phyloP scores from a whole-genome alignment of 1,284 basidiomycete species.

The Leccinum huronense region DNA sequence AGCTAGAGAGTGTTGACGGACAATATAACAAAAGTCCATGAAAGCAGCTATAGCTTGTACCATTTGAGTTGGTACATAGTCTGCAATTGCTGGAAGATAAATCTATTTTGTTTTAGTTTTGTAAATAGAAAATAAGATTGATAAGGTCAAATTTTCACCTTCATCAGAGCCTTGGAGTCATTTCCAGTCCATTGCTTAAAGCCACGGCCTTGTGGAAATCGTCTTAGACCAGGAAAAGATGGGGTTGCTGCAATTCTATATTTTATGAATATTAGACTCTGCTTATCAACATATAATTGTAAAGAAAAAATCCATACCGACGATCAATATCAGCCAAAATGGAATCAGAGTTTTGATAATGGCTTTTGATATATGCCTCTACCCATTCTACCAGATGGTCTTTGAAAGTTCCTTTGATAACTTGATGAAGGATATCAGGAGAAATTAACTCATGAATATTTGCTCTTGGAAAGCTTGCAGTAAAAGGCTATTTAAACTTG shows the following conservation, averaged over 20 bases:
- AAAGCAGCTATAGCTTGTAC: slow-evolving; percentile 12
- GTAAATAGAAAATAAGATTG: too few relatives aligned
- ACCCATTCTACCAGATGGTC: not conserved
- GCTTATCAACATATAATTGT: too few relatives aligned
- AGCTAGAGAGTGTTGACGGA: not conserved
- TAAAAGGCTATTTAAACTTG: not conserved
- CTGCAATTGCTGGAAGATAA: slow-evolving; percentile 17
- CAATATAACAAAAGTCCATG: slow-evolving; percentile 15
- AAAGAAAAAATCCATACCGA: not conserved
- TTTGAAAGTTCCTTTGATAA: not conserved
- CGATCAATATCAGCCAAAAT: not conserved
- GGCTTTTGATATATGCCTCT: not conserved
- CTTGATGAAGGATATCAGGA: not conserved
- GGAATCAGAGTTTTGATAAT: not conserved
- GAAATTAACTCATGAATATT: not conserved
- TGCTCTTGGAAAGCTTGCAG: not conserved
- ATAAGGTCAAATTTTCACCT: not conserved
- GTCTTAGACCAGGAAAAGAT: not conserved
- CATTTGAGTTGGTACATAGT: slow-evolving; percentile 14
- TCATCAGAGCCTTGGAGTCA: not conserved
- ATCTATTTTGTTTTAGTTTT: slow-evolving; percentile 2
- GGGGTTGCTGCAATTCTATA: not conserved
- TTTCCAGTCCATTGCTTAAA: not conserved
- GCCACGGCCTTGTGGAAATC: not conserved
- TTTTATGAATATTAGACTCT: too few relatives aligned